These are phyloP conservation scores for Pouteria campechiana DNA, from an alignment of 179 eudicot genomes.

Conservation along the genomic window DNA sequence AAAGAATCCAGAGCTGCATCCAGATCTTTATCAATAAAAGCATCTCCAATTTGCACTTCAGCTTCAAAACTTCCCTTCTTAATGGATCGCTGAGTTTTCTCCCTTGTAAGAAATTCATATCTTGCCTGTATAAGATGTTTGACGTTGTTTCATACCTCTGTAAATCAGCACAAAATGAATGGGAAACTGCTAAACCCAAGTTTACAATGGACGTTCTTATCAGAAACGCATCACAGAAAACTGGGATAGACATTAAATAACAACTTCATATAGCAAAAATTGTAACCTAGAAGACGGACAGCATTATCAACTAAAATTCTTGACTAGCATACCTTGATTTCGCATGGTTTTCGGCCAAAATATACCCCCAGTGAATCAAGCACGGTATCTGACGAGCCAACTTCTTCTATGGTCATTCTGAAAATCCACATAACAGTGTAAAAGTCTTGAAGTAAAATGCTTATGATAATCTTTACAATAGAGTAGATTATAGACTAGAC, in stretches of 20 bases:
- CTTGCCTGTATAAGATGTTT: constrained; percentile 98
- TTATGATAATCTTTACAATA: no score
- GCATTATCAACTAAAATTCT: no score
- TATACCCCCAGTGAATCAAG: constrained; percentile 67
- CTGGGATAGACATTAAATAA: background rate
- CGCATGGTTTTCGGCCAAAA: constrained; percentile 66
- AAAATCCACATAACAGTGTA: constrained; percentile 2
- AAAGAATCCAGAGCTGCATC: constrained; percentile 96
- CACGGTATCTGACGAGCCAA: constrained; percentile 66
- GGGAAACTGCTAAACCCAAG: constrained; percentile 81
- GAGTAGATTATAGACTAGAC: no score
- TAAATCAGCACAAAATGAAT: constrained; percentile 64
- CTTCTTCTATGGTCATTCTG: constrained; percentile 59
- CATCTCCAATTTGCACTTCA: constrained; percentile 26
- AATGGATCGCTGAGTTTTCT: constrained; percentile 22
- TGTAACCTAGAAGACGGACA: background rate
- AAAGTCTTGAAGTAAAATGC: background rate
- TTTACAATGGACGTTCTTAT: constrained; percentile 34
- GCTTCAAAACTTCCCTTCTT: constrained; percentile 26
- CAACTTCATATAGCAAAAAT: background rate
- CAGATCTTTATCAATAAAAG: constrained; percentile 78
- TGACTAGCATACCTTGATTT: constrained; percentile 67
- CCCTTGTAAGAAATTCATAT: constrained; percentile 59
- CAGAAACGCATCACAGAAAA: constrained; percentile 9
- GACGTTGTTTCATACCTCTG: constrained; percentile 84